Conservation (phyloP, 192 early-diverging fungal species). For the Pilobolus umbonatus region DNA sequence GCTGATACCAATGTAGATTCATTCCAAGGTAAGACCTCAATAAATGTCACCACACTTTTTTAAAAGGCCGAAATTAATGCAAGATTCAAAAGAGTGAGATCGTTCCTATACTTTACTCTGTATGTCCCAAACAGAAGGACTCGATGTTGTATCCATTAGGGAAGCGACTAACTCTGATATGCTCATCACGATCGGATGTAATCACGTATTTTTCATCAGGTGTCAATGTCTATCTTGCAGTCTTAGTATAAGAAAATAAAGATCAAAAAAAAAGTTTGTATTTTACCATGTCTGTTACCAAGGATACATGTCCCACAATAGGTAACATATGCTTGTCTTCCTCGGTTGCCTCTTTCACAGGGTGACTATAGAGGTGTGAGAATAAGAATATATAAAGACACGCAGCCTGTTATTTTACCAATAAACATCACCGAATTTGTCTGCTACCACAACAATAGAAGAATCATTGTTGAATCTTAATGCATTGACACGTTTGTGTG, state of each 20-base stretch:
- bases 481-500: slow-evolving; percentile 72
- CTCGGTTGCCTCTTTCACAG: slow-evolving; percentile 23
- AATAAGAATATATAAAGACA: slow-evolving; percentile 2
- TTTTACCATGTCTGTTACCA: slow-evolving; percentile 80
- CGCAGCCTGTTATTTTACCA: slow-evolving; percentile 38
- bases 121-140: slow-evolving; percentile 88
- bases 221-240: slow-evolving; percentile 45
- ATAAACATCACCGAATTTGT: slow-evolving; percentile 97
- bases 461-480: slow-evolving; percentile 64
- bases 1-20: slow-evolving; percentile 64
- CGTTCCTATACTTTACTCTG: slow-evolving; percentile 51
- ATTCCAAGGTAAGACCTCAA: slow-evolving; percentile 56
- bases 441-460: slow-evolving; percentile 65
- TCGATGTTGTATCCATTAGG: slow-evolving; percentile 90
- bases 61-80: too few relatives aligned
- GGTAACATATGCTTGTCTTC: slow-evolving; percentile 39
- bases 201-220: slow-evolving; percentile 64
- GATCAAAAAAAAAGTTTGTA: background rate
- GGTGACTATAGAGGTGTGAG: slow-evolving; percentile 21
- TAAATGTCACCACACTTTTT: slow-evolving; percentile 65
- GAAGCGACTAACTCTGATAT: slow-evolving; percentile 89
- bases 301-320: slow-evolving; percentile 90
- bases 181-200: slow-evolving; percentile 96
- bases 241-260: background rate
- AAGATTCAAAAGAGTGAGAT: background rate